phyloP scores from a whole-genome alignment of 73 alveolate species.

The Paramecium tetraurelia region DNA sequence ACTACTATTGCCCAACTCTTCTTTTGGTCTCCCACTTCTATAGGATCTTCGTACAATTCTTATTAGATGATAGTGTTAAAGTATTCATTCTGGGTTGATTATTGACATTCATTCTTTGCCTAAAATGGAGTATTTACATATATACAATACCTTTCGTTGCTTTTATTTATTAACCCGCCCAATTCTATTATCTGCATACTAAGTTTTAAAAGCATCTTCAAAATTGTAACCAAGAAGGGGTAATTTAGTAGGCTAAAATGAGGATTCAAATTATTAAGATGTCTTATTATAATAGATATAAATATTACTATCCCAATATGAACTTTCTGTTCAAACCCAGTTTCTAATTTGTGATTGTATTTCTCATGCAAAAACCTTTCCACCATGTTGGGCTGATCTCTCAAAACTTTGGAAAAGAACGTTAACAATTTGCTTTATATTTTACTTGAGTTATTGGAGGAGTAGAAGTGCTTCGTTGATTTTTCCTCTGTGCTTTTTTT shows the following conservation, averaged over 20 bases:
- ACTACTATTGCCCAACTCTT: slow-evolving; percentile 39
- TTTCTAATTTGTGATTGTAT: not conserved
- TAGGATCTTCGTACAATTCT: slow-evolving; percentile 29
- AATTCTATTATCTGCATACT: not conserved
- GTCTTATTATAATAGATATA: not conserved
- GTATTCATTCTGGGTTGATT: not conserved
- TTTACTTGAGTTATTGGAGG: not conserved
- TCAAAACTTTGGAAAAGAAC: not conserved
- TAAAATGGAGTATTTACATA: not conserved
- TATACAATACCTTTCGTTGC: not conserved
- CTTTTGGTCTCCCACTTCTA: not conserved
- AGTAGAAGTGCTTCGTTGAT: not conserved
- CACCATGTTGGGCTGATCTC: slow-evolving; percentile 8
- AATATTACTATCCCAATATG: not conserved
- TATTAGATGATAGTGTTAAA: not conserved
- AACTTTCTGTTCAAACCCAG: not conserved
- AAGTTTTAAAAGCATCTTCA: not conserved
- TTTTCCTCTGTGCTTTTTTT: not conserved
- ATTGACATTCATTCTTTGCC: not conserved
- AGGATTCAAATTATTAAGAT: not conserved
- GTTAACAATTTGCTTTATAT: not conserved
- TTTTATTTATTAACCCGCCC: not conserved
- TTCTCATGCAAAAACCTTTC: not conserved
- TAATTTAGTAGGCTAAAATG: not conserved
- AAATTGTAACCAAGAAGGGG: not conserved